phyloP scores from a whole-genome alignment of 2,329 filamentous ascomycete species.

The Dendryphion nanum region DNA sequence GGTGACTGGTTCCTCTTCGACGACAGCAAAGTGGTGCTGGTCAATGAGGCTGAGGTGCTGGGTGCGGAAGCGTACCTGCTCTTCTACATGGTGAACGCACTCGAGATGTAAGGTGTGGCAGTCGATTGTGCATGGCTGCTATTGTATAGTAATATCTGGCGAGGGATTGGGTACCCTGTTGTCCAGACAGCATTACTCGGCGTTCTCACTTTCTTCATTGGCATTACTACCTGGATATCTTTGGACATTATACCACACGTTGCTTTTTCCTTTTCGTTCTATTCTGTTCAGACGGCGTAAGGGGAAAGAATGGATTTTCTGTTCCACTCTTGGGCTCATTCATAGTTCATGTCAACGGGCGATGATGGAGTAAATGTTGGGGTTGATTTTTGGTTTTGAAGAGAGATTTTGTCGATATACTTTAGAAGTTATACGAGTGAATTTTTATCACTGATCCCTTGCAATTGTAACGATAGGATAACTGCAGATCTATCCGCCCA shows the following conservation, averaged over 20 bases:
- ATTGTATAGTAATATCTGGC: constrained; percentile 1
- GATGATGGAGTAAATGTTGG: no score
- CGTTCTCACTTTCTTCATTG: no score
- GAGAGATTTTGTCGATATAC: neutral
- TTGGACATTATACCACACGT: no score
- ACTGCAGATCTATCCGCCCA: neutral
- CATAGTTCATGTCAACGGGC: no score
- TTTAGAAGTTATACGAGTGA: neutral
- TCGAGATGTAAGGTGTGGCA: constrained; percentile 17
- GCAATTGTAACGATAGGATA: neutral
- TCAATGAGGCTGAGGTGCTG: constrained; percentile 80
- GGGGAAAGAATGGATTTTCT: no score
- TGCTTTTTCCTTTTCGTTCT: no score
- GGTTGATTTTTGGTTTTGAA: no score
- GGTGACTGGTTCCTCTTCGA: constrained; percentile 95
- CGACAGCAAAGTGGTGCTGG: constrained; percentile 86
- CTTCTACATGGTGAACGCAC: constrained; percentile 62
- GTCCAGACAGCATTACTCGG: neutral
- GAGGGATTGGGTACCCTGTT: no score
- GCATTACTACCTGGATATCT: no score
- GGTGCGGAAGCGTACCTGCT: constrained; percentile 84
- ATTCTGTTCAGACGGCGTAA: no score
- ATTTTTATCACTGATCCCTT: neutral
- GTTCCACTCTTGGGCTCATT: no score
- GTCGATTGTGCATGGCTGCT: neutral